Evolutionary conservation across 2,329 filamentous ascomycete species (phyloP).

Genomic region (Sclerotinia sclerotiorum): DNA sequence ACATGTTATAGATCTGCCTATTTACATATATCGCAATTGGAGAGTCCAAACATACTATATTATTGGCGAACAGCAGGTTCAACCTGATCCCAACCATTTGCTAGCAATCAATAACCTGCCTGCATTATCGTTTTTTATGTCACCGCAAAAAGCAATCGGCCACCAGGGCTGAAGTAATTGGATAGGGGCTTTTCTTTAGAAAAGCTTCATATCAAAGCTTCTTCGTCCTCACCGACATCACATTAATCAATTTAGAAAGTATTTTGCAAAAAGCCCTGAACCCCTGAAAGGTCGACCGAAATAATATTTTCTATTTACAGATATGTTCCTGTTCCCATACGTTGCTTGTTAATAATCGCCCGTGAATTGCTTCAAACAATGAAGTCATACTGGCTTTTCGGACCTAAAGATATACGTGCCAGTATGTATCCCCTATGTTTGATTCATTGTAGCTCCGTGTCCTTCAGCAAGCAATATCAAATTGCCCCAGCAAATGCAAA

Average conservation of each 20-base stretch:
- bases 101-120: background rate
- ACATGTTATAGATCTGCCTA: background rate
- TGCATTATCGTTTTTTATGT: conserved; percentile 12
- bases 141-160: background rate
- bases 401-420: conserved; percentile 20
- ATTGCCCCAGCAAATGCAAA: conserved; percentile 7
- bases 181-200: background rate
- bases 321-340: conserved; percentile 8
- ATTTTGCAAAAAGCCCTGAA: background rate
- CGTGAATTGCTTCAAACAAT: background rate
- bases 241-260: background rate
- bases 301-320: conserved; percentile 20
- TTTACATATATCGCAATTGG: background rate
- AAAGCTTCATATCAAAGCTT: conserved; percentile 11
- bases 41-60: background rate
- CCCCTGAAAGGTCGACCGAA: conserved; percentile 1
- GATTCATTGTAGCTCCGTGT: background rate
- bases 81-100: background rate
- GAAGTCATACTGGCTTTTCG: background rate
- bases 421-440: conserved; percentile 2
- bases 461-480: conserved; percentile 1
- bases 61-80: background rate
- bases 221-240: conserved; percentile 8
- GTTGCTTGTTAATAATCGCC: background rate
- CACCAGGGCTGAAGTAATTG: background rate